Base-by-base conservation (phyloP, 495 filamentous ascomycete genomes). In the Neurospora tetrasperma region DNA sequence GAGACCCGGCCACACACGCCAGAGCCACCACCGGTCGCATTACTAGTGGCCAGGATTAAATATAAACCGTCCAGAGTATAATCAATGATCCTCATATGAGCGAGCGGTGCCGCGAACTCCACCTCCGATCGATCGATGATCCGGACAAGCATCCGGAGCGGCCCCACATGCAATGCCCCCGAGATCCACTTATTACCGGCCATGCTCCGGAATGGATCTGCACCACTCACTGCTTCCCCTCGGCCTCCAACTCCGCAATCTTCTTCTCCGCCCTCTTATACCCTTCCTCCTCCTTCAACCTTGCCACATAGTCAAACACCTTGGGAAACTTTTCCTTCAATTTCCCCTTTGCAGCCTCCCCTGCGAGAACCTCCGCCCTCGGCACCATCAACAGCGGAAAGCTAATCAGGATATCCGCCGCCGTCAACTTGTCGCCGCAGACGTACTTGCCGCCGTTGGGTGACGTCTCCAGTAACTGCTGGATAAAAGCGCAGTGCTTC, bases 381-480 rank as follows among this genome's bases (percentile, higher is more conserved):
- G 87, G 86, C 54, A 66, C 18, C 27, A 35, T 66, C 39, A 89
- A 84, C 11, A 97, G 79, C 0, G 91, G 92, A 78, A 92, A 97
- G 75, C 87, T 89, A 82, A 97, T 83, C 76, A 96, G 78, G 48
- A 98, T 91, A 79, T 98, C 94, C 0, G 91, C 94, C 0, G 89
- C 89, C 0, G 92, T 93, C 31, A 98, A 83, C 69, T 89, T 81
- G 14, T 83, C 81, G 6, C 94, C 93, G 76, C 90, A 94, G 16
- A 97, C 81, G 76, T 87, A 97, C 16, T 84, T 79, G 3, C 92
- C 92, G 9, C 85, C 85, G 16, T 54, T 42, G 0, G 78, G 73
- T 74, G 90, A 87, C 0, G 89, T 90, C 16, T 84, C 83, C 12
- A 97, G 83, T 79, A 91, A 90, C 11, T 81, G 79, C 75, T 97